Evolutionary conservation across 768 basidiomycete genomes (phyloP).

Genomic region (Termitomyces sp.): DNA sequence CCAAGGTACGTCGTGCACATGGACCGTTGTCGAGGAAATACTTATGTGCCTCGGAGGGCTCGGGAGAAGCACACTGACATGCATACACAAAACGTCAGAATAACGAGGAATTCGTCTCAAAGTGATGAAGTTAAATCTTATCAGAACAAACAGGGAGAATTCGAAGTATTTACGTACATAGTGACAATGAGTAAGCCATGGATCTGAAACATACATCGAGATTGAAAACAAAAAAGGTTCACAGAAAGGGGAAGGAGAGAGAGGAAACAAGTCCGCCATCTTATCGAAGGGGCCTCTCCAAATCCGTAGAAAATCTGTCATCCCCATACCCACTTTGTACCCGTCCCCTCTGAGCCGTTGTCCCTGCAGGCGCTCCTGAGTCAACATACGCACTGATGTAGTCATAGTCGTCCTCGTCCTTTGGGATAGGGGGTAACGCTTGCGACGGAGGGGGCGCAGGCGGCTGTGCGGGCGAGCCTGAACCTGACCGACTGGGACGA

Average conservation of each 20-base stretch:
- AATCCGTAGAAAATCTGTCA: constrained; percentile 44
- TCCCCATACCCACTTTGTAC: constrained; percentile 29
- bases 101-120: too few relatives aligned
- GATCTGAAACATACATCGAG: background rate
- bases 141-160: background rate
- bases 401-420: constrained; percentile 49
- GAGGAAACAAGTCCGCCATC: background rate
- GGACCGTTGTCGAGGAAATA: too few relatives aligned
- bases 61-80: too few relatives aligned
- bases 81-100: too few relatives aligned
- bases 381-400: constrained; percentile 55
- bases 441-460: constrained; percentile 15
- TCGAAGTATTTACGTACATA: background rate
- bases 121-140: background rate
- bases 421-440: constrained; percentile 11
- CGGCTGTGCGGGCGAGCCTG: constrained; percentile 12
- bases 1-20: too few relatives aligned
- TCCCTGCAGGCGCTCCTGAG: constrained; percentile 4
- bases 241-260: background rate
- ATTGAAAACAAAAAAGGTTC: background rate
- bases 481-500: constrained; percentile 7
- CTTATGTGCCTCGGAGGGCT: too few relatives aligned
- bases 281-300: constrained; percentile 24
- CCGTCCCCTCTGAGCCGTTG: background rate
- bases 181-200: background rate